phyloP scores from a whole-genome alignment of 768 basidiomycete genomes.

The Suillus brevipes region DNA sequence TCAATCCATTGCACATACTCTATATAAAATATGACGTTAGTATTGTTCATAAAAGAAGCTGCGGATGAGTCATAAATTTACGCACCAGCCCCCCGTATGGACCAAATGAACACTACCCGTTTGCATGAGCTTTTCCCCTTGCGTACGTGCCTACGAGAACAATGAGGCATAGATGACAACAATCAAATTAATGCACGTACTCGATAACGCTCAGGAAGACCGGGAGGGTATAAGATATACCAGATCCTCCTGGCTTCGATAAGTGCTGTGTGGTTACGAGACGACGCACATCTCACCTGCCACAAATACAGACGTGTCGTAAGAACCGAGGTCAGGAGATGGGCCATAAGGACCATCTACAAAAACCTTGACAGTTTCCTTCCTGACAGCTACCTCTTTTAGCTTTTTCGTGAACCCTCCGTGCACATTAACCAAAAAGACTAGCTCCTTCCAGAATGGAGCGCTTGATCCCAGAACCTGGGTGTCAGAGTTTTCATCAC shows the following conservation, averaged over 20 bases:
- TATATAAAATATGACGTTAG: constrained; percentile 16
- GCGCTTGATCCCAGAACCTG: not conserved
- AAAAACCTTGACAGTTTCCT: constrained; percentile 39
- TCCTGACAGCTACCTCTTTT: constrained; percentile 26
- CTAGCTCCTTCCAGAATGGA: constrained; percentile 36
- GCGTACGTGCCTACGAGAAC: constrained; percentile 20
- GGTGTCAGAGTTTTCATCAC: constrained; percentile 5
- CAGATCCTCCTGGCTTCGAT: constrained; percentile 44
- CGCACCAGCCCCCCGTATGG: constrained; percentile 47
- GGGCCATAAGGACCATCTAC: constrained; percentile 48
- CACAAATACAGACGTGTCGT: constrained; percentile 41
- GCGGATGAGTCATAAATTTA: not conserved
- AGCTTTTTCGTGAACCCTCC: constrained; percentile 55
- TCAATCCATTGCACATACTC: constrained; percentile 49
- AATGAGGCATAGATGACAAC: not conserved
- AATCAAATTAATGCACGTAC: constrained; percentile 27
- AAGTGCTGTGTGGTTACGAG: not conserved
- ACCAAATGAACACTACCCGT: constrained; percentile 54
- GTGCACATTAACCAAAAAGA: constrained; percentile 54
- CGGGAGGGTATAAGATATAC: constrained; percentile 48
- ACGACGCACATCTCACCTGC: constrained; percentile 33
- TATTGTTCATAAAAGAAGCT: constrained; percentile 1
- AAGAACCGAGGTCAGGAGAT: constrained; percentile 36
- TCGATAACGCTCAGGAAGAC: constrained; percentile 43
- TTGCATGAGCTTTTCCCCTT: constrained; percentile 23